Evolutionary conservation across 2,329 filamentous ascomycete genomes (phyloP).

Genomic region (Endocalyx cinctus): DNA sequence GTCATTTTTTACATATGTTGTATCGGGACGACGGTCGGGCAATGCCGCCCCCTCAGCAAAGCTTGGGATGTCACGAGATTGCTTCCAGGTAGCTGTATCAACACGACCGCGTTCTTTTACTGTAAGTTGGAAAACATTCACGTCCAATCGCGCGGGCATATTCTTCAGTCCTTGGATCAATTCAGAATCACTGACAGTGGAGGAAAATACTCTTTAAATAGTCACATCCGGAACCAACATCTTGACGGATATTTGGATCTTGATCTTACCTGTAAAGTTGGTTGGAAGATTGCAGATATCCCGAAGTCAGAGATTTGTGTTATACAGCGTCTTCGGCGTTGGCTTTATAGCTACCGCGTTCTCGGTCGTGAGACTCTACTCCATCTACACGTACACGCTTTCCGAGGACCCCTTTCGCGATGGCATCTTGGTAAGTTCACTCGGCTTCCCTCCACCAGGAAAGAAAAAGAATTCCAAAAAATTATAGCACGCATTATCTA

Average conservation of each 20-base stretch:
- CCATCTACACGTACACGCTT: conserved; percentile 33
- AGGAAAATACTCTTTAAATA: conserved; percentile 10
- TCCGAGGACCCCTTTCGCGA: conserved; percentile 32
- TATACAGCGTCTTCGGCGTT: conserved; percentile 40
- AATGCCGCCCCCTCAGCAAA: conserved; percentile 37
- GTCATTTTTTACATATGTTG: conserved; percentile 36
- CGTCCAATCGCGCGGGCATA: no score
- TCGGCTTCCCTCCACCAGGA: background rate
- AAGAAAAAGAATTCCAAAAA: no score
- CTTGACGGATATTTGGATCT: conserved; percentile 40
- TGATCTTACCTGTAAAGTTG: conserved; percentile 39
- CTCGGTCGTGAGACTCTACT: conserved; percentile 35
- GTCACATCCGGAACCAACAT: conserved; percentile 41
- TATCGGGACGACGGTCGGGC: conserved; percentile 32
- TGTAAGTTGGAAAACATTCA: conserved; percentile 19
- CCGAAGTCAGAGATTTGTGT: conserved; percentile 42
- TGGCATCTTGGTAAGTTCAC: conserved; percentile 18
- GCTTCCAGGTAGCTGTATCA: conserved; percentile 33
- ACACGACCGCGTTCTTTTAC: conserved; percentile 37
- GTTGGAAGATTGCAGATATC: conserved; percentile 43
- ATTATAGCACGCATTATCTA: no score
- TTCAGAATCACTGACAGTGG: background rate
- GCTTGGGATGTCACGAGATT: conserved; percentile 34
- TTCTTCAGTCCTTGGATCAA: no score
- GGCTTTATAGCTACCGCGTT: conserved; percentile 33